Conservation (phyloP, 495 filamentous ascomycete species). For the Talaromyces borbonicus region DNA sequence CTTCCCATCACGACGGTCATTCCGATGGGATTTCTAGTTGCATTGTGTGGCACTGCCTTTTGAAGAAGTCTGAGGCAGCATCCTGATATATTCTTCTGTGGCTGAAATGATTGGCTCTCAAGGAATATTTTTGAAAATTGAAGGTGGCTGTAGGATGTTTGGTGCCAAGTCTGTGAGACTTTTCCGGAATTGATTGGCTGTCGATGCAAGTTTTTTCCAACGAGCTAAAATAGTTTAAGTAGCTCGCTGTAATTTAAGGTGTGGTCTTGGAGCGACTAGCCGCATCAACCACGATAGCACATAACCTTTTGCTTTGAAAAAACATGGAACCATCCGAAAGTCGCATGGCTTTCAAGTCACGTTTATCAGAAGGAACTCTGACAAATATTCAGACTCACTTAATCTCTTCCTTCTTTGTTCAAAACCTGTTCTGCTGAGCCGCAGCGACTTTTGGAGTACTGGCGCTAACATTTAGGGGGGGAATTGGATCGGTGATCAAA, state of each 20-base stretch:
- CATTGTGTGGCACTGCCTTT: not conserved
- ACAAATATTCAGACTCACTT: not conserved
- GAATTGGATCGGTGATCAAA: no score
- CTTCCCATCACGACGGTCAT: not conserved
- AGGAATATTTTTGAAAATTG: slow-evolving; percentile 40
- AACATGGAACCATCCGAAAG: slow-evolving; percentile 3
- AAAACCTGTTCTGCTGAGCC: no score
- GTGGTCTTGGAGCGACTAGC: slow-evolving; percentile 14
- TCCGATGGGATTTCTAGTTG: not conserved
- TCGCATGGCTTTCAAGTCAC: slow-evolving; percentile 29
- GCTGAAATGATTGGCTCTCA: slow-evolving; percentile 40
- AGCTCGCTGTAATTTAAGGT: slow-evolving; percentile 38
- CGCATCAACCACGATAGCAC: slow-evolving; percentile 18
- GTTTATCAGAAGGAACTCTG: slow-evolving; percentile 16
- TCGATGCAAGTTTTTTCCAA: slow-evolving; percentile 30
- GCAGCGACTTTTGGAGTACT: no score
- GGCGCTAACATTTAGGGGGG: no score
- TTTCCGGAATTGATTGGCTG: slow-evolving; percentile 34
- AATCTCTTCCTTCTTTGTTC: not conserved
- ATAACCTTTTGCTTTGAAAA: not conserved
- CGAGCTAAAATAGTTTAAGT: slow-evolving; percentile 35
- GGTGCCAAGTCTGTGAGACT: slow-evolving; percentile 20
- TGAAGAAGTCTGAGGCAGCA: not conserved
- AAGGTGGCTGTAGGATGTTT: slow-evolving; percentile 27
- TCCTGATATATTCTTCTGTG: slow-evolving; percentile 15